These are phyloP conservation scores for Penicillium sp. DNA, from an alignment of 2,329 filamentous ascomycete species.

Conservation along the genomic window DNA sequence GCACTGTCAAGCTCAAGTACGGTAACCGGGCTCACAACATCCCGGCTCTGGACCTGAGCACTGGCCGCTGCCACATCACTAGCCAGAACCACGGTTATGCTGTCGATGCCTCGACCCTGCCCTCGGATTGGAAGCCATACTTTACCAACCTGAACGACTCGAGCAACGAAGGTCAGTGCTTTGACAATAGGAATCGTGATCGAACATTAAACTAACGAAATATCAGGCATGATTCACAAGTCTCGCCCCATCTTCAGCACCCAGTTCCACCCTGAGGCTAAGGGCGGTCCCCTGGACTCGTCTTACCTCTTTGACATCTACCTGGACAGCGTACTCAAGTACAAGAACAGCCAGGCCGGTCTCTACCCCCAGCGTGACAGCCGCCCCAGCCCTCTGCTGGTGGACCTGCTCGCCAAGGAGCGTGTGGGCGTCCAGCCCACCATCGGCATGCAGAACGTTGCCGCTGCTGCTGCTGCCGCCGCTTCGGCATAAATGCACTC, in stretches of 20 bases:
- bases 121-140: conserved; percentile 91
- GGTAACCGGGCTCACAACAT: conserved; percentile 99
- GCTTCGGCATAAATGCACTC: conserved; percentile 24
- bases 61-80: conserved; percentile 96
- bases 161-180: conserved; percentile 96
- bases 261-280: conserved; percentile 98
- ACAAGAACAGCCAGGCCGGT: conserved; percentile 77
- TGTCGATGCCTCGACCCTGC: conserved; percentile 78
- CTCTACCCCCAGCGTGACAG: conserved; percentile 74
- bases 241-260: conserved; percentile 95
- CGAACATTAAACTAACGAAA: too few relatives aligned
- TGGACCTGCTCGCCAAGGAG: conserved; percentile 90
- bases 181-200: too few relatives aligned
- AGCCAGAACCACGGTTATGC: conserved; percentile 98
- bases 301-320: conserved; percentile 97
- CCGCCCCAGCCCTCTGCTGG: conserved; percentile 79
- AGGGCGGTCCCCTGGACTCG: conserved; percentile 93
- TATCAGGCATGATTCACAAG: conserved; percentile 91
- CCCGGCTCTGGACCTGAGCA: conserved; percentile 88
- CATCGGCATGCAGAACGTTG: conserved; percentile 51
- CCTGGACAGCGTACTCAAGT: conserved; percentile 80
- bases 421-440: conserved; percentile 82
- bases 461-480: conserved; percentile 33
- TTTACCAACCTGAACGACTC: conserved; percentile 98
- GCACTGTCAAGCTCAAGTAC: conserved; percentile 97